A percentile compares a stretch with the other conserved stretches of the same genome.
Evolutionary conservation across 2,329 filamentous ascomycete species (phyloP).

Genomic region (Botrytis medusae): DNA sequence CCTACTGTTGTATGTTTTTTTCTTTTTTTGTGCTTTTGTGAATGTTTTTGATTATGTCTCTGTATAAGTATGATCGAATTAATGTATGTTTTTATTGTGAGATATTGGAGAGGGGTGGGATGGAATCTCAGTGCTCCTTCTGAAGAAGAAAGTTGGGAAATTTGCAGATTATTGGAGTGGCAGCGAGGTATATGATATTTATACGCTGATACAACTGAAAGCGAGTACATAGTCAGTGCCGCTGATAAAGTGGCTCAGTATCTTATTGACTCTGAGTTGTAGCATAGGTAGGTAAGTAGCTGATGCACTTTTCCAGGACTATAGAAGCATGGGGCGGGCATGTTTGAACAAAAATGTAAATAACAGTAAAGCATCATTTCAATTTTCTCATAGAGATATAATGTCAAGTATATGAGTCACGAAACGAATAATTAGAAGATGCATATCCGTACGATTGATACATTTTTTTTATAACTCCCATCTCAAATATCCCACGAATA

Average conservation of each 20-base stretch:
- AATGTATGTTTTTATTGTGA: neutral
- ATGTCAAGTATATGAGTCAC: too few species aligned
- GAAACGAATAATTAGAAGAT: too few species aligned
- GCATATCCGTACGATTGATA: too few species aligned
- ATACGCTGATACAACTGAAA: neutral
- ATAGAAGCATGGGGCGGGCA: too few species aligned
- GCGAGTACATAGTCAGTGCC: neutral
- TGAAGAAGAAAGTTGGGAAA: fast-evolving
- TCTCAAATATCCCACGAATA: too few species aligned
- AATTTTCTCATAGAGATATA: too few species aligned
- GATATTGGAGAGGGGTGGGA: neutral
- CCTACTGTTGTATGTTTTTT: neutral
- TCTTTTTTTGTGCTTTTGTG: neutral
- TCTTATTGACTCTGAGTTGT: too few species aligned
- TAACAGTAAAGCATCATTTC: too few species aligned
- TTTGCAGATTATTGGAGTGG: neutral
- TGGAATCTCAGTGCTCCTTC: neutral
- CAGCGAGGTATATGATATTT: too few species aligned
- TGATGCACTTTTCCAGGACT: neutral
- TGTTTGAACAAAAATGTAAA: too few species aligned
- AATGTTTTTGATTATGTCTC: fast-evolving
- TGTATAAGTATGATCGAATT: fast-evolving
- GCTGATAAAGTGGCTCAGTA: neutral
- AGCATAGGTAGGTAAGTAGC: neutral
- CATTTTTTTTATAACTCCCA: too few species aligned